These are phyloP conservation scores for Phytophthora vignae DNA, from an alignment of 352 stramenopile species.

Conservation along the genomic window DNA sequence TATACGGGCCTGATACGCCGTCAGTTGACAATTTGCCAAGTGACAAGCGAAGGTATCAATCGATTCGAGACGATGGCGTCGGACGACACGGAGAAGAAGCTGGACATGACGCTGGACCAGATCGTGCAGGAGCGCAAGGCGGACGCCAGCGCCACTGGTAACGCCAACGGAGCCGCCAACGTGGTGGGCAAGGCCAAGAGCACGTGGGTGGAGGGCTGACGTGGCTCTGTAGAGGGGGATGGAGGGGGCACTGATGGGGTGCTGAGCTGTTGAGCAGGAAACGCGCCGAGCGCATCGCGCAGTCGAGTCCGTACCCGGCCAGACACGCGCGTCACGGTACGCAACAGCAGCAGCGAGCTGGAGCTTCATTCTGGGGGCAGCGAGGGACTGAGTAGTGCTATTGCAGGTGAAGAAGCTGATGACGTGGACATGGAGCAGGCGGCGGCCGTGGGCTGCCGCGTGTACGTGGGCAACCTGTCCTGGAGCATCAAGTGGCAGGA, in stretches of 20 bases:
- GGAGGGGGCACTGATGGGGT: slow-evolving; percentile 23
- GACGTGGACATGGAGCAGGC: slow-evolving; percentile 38
- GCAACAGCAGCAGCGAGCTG: neutral
- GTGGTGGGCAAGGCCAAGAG: slow-evolving; percentile 57
- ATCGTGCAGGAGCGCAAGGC: slow-evolving; percentile 66
- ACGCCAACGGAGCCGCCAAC: slow-evolving; percentile 1
- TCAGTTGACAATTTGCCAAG: slow-evolving; percentile 23
- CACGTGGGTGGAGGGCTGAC: slow-evolving; percentile 47
- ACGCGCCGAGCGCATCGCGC: slow-evolving; percentile 65
- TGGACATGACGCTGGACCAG: slow-evolving; percentile 76
- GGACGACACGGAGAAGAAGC: slow-evolving; percentile 70
- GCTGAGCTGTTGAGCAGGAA: slow-evolving; percentile 50
- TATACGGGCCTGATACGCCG: slow-evolving; percentile 9
- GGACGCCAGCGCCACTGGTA: slow-evolving; percentile 18
- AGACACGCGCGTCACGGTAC: slow-evolving; percentile 39
- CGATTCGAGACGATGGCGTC: slow-evolving; percentile 31
- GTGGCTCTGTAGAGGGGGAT: slow-evolving; percentile 7
- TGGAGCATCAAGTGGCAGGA: slow-evolving; percentile 86
- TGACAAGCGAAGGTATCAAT: slow-evolving; percentile 10
- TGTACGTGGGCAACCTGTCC: slow-evolving; percentile 90
- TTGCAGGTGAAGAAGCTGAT: slow-evolving; percentile 10
- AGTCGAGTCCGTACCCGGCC: slow-evolving; percentile 60
- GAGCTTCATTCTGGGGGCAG: neutral
- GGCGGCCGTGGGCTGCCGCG: slow-evolving; percentile 45
- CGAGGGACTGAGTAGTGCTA: neutral